Percentiles rank a stretch among this genome's conserved stretches.
Conservation (phyloP, 257 asterid genomes). For the Verbena officinalis region DNA sequence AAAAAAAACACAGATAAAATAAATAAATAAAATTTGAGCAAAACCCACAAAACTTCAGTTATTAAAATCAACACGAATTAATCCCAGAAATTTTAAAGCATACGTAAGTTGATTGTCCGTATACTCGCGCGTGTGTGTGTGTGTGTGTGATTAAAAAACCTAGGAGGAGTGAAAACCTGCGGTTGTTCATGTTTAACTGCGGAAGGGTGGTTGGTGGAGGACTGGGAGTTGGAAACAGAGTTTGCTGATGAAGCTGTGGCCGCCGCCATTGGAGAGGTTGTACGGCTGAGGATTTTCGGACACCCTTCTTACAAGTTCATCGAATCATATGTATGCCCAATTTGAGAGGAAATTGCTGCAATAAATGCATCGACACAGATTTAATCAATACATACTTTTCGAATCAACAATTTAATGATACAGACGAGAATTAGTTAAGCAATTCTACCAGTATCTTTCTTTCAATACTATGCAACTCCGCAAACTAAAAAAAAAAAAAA, state of each 20-base stretch:
- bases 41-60: slow-evolving; percentile 12
- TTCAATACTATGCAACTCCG: neutral
- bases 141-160: neutral
- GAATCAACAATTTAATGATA: neutral
- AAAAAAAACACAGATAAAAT: neutral
- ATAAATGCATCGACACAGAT: neutral
- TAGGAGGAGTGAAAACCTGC: slow-evolving; percentile 10
- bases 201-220: slow-evolving; percentile 17
- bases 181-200: slow-evolving; percentile 24
- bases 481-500: neutral
- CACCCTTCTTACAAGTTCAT: slow-evolving; percentile 15
- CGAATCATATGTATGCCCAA: neutral
- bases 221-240: slow-evolving; percentile 24
- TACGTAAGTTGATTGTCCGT: neutral
- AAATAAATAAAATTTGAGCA: neutral
- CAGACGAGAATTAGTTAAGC: neutral
- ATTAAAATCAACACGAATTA: neutral
- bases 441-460: neutral
- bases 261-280: slow-evolving; percentile 24
- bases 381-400: neutral
- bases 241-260: slow-evolving; percentile 28
- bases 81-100: neutral
- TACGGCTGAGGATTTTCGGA: neutral
- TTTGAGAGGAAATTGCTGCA: neutral
- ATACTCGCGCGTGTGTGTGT: neutral